Percentiles rank a stretch among this genome's conserved stretches.
Conservation (phyloP, 495 filamentous ascomycete genomes). For the Aspergillus haitiensis region DNA sequence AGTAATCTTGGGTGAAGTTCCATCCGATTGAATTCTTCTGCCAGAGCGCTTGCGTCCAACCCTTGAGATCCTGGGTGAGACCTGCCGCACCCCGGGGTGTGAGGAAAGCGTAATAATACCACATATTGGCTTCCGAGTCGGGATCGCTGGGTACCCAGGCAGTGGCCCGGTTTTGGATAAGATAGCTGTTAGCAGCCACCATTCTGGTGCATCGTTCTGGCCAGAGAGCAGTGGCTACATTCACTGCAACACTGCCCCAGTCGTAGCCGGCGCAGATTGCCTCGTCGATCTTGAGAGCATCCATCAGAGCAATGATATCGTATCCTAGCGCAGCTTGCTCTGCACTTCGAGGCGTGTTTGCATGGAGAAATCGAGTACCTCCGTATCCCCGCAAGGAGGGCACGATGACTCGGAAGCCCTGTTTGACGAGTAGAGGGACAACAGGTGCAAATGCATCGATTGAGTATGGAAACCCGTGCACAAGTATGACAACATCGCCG, state of each 20-base stretch:
- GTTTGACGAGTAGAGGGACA: constrained; percentile 6
- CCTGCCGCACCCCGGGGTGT: background rate
- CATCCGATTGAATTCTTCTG: constrained; percentile 1
- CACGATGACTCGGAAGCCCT: constrained; percentile 6
- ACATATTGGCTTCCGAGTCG: background rate
- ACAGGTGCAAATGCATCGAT: constrained; percentile 8
- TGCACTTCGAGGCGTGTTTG: constrained; percentile 2
- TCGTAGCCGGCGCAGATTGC: constrained; percentile 11
- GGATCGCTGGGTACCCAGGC: constrained; percentile 1
- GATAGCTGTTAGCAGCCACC: constrained; percentile 11
- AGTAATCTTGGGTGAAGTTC: constrained; percentile 9
- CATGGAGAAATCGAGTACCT: constrained; percentile 5
- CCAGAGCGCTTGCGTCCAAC: constrained; percentile 5
- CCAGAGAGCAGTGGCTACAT: constrained; percentile 4
- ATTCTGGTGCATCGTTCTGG: constrained; percentile 10
- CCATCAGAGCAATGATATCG: constrained; percentile 11
- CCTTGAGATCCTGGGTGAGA: constrained; percentile 1
- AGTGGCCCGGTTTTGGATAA: constrained; percentile 8
- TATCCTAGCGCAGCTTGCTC: constrained; percentile 8
- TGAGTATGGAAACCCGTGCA: constrained; percentile 10
- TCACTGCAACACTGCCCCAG: constrained; percentile 9
- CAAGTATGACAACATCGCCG: constrained; percentile 7
- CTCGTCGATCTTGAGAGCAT: constrained; percentile 1
- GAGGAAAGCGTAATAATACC: constrained; percentile 11
- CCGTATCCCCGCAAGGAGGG: constrained; percentile 5